A percentile compares a stretch with the other conserved stretches of the same genome.
These are phyloP conservation scores for Talaromyces sp. DNA, from an alignment of 2,329 filamentous ascomycete species.

Conservation along the genomic window DNA sequence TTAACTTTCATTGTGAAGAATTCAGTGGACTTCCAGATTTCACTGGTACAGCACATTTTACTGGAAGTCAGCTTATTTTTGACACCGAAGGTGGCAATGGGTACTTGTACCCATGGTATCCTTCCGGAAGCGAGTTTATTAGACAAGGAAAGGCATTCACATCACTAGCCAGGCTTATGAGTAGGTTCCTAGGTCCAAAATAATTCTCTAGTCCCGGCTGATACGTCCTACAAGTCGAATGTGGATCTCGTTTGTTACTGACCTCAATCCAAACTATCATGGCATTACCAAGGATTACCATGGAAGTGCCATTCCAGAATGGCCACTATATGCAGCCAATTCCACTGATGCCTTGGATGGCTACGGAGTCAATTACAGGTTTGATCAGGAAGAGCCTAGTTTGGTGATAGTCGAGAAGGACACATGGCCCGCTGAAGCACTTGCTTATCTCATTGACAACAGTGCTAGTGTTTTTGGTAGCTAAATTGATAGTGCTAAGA, in stretches of 20 bases:
- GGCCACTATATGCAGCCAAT: background rate
- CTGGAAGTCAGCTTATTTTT: background rate
- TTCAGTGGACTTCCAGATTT: constrained; percentile 37
- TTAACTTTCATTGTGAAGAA: constrained; percentile 50
- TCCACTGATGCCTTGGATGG: background rate
- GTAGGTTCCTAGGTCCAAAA: background rate
- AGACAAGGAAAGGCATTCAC: background rate
- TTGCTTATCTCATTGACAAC: background rate
- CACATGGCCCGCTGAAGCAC: background rate
- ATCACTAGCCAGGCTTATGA: background rate
- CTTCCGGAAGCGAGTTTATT: background rate
- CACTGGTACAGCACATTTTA: background rate
- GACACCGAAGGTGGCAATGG: background rate
- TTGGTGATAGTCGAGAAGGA: background rate
- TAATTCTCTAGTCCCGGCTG: background rate
- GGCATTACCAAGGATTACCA: background rate
- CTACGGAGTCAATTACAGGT: background rate
- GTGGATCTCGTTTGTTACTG: background rate
- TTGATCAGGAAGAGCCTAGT: background rate
- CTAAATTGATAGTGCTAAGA: background rate
- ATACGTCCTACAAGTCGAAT: background rate
- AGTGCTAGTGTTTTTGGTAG: background rate
- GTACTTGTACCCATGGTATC: background rate
- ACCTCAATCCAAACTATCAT: background rate
- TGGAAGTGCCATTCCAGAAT: background rate